A percentile compares a stretch with the other conserved stretches of the same genome.
Conservation (phyloP, 176 grass and related monocot species). For the Oryza officinalis region DNA sequence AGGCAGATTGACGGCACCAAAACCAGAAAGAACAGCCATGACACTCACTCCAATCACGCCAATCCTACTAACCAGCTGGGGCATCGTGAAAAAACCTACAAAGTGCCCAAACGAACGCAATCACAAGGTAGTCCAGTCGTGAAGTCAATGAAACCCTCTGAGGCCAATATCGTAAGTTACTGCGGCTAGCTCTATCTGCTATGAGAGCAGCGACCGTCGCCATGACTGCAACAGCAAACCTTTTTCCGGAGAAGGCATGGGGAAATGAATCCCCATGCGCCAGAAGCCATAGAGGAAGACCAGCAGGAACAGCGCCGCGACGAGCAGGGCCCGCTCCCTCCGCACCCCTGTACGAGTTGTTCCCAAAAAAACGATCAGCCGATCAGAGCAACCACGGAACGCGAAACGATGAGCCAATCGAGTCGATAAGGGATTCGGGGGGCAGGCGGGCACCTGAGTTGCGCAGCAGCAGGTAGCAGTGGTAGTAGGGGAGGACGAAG, state of each 20-base stretch:
- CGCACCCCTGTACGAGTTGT: slow-evolving; percentile 61
- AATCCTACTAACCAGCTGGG: slow-evolving; percentile 90
- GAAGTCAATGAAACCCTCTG: neutral
- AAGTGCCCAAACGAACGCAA: slow-evolving; percentile 6
- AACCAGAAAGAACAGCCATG: slow-evolving; percentile 93
- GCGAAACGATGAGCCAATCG: neutral
- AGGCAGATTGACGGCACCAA: slow-evolving; percentile 94
- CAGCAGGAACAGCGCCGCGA: slow-evolving; percentile 70
- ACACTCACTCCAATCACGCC: slow-evolving; percentile 86
- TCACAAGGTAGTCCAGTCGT: neutral
- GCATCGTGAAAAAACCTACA: slow-evolving; percentile 92
- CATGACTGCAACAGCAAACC: slow-evolving; percentile 41
- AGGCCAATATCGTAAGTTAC: neutral
- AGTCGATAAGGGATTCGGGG: neutral
- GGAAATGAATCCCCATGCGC: slow-evolving; percentile 99
- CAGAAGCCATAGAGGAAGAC: slow-evolving; percentile 91
- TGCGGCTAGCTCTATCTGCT: neutral
- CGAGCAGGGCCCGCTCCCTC: slow-evolving; percentile 66
- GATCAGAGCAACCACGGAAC: neutral
- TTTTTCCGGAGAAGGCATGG: slow-evolving; percentile 97
- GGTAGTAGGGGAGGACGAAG: slow-evolving; percentile 92
- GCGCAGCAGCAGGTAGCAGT: slow-evolving; percentile 90
- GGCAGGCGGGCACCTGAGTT: slow-evolving; percentile 60
- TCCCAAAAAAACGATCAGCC: neutral
- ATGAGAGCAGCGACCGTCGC: neutral